Conservation (phyloP, 176 grass and related monocot genomes). For the Carex littledalei region DNA sequence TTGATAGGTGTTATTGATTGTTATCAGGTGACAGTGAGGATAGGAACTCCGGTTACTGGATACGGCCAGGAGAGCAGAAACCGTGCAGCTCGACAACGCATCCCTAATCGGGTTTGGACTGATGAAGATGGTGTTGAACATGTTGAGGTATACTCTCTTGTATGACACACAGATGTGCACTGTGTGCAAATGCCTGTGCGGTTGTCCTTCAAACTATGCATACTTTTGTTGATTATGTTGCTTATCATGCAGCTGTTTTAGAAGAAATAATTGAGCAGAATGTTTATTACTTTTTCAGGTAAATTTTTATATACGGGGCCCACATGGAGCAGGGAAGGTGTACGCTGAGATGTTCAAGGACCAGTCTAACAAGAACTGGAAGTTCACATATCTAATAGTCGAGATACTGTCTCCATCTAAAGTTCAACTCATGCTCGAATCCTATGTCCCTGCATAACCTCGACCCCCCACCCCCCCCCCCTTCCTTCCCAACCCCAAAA, state of each 20-base stretch:
- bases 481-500: background rate
- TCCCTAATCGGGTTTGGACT: constrained; percentile 84
- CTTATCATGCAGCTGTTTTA: constrained; percentile 12
- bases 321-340: constrained; percentile 86
- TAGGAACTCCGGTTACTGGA: constrained; percentile 87
- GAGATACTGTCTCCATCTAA: constrained; percentile 64
- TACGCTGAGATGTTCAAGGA: constrained; percentile 96
- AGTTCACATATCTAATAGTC: constrained; percentile 85
- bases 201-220: background rate
- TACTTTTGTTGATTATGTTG: background rate
- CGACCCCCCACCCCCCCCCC: background rate
- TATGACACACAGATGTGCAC: background rate
- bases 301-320: constrained; percentile 76
- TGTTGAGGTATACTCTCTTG: constrained; percentile 56
- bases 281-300: constrained; percentile 44
- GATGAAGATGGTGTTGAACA: constrained; percentile 95
- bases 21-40: constrained; percentile 60
- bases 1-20: constrained; percentile 12
- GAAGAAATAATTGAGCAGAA: background rate
- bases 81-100: constrained; percentile 76
- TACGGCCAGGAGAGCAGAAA: constrained; percentile 96
- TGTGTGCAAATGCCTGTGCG: background rate
- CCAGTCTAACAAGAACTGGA: constrained; percentile 62
- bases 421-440: constrained; percentile 72
- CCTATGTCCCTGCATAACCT: constrained; percentile 60